Conservation (phyloP, 163 green algal genomes). For the Chlamydomonas reinhardtii region DNA sequence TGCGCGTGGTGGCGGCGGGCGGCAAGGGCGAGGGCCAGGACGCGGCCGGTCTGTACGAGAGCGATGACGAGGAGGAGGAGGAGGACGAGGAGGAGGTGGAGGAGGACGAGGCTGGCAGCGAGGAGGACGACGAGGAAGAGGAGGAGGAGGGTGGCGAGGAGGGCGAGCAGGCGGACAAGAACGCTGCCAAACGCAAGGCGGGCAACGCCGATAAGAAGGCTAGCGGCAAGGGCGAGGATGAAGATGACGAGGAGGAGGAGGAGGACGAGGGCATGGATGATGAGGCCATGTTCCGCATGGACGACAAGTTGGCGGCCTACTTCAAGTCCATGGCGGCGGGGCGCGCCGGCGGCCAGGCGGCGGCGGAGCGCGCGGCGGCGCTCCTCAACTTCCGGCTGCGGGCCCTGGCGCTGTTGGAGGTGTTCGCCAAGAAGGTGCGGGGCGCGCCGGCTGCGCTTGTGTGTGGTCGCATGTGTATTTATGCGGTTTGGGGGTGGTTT, state of each 20-base stretch:
- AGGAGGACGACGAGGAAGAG: slow-evolving; percentile 10
- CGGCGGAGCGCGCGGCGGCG: slow-evolving; percentile 55
- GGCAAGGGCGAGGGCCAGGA: slow-evolving; percentile 33
- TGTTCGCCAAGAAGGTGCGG: slow-evolving; percentile 61
- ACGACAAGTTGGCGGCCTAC: slow-evolving; percentile 70
- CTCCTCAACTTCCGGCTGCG: slow-evolving; percentile 59
- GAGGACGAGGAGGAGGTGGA: slow-evolving; percentile 14
- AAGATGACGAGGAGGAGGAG: not conserved
- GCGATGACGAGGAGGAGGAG: slow-evolving; percentile 46
- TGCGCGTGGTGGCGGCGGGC: slow-evolving; percentile 53
- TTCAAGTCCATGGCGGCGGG: slow-evolving; percentile 41
- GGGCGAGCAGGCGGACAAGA: slow-evolving; percentile 1
- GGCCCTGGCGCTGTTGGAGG: slow-evolving; percentile 63
- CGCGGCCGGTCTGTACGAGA: slow-evolving; percentile 42
- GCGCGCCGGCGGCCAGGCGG: slow-evolving; percentile 35
- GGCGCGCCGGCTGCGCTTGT: too few species aligned
- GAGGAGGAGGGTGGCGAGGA: slow-evolving; percentile 35
- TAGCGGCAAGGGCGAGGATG: not conserved
- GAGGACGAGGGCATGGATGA: slow-evolving; percentile 63
- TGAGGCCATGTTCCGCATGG: slow-evolving; percentile 81
- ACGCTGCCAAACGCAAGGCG: not conserved
- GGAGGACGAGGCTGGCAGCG: slow-evolving; percentile 17
- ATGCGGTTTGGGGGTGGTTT: too few species aligned
- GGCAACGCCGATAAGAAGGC: too few species aligned
- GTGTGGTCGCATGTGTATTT: too few species aligned